These are phyloP conservation scores for Aspergillus tubingensis DNA, from an alignment of 2,329 filamentous ascomycete genomes.

Conservation along the genomic window DNA sequence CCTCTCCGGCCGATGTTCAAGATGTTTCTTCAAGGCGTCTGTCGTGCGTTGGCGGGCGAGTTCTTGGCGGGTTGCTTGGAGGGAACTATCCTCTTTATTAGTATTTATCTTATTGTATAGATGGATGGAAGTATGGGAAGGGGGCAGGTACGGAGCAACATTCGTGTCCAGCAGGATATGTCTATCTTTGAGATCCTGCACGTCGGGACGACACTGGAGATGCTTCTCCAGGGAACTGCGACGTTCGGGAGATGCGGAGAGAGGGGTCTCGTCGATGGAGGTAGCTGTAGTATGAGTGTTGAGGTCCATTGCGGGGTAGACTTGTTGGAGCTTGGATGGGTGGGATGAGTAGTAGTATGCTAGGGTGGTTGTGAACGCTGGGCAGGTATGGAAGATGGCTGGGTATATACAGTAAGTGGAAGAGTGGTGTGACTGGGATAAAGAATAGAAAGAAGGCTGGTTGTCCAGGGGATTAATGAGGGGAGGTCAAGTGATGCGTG, in stretches of 20 bases:
- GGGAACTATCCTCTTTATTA: constrained; percentile 47
- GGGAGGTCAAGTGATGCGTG: constrained; percentile 22
- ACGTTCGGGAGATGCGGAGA: constrained; percentile 54
- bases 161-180: constrained; percentile 69
- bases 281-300: constrained; percentile 2
- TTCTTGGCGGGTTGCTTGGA: constrained; percentile 64
- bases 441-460: background rate
- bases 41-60: constrained; percentile 65
- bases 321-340: background rate
- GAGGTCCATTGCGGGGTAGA: constrained; percentile 12
- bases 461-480: constrained; percentile 16
- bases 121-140: background rate
- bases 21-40: constrained; percentile 65
- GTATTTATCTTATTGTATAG: background rate
- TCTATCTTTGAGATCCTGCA: constrained; percentile 66
- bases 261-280: constrained; percentile 58
- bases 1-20: constrained; percentile 66
- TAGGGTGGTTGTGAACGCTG: background rate
- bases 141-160: constrained; percentile 60
- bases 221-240: constrained; percentile 72
- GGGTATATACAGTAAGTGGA: background rate
- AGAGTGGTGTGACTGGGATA: background rate
- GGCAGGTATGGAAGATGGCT: background rate
- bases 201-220: constrained; percentile 68
- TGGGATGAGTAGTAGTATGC: background rate